Base-by-base conservation (phyloP, 768 basidiomycete genomes). In the Goffeauzyma gilvescens region DNA sequence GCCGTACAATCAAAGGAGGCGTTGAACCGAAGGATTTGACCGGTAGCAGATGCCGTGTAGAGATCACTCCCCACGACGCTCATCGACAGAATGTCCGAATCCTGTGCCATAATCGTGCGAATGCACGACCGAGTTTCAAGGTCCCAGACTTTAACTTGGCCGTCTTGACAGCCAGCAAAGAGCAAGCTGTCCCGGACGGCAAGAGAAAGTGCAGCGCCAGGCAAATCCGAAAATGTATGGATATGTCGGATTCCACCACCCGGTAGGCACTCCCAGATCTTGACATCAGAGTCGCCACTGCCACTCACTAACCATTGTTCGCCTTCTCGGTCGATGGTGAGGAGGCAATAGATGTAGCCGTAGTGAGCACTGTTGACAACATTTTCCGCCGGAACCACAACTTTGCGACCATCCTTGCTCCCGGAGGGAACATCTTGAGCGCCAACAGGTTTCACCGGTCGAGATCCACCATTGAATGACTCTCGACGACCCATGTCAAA, bases 151-250 rank as follows among this genome's bases (percentile, higher is more conserved):
- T 80, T 79, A 53, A 95, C 82, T 52, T 81, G 78, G 2, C 90
- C 90, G 49, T 85, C 86, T 63, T 96, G 90, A 53, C 87, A 81
- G 0, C 86, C 90, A 6, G 84, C 90, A 54, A 79, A 93, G 17
- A 95, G 69, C 1, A 83, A 81, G 15, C 82, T 81, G 17, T 77
- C 78, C 25, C 71, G 69, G 0, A 73, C 72, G 2, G 75, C 74
- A 21, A 96, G 69, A 0, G 84, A 75, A n/a, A 87, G 68, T 5
- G 93, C 76, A 0, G 85, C 89, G 2, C 86, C 51, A 75, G 75
- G 41, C 64, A 69, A 39, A 14, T 44, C 52, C n/a, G 42, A 32
- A 35, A 60, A 59, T n/a, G 45, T 24, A 18, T 39, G 40, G 6
- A 59, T 32, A 17, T 50, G 34, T 15, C 37, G 39, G 12, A 63